phyloP scores from a whole-genome alignment of 345 rosid genomes.

The Gynandropsis gynandra region DNA sequence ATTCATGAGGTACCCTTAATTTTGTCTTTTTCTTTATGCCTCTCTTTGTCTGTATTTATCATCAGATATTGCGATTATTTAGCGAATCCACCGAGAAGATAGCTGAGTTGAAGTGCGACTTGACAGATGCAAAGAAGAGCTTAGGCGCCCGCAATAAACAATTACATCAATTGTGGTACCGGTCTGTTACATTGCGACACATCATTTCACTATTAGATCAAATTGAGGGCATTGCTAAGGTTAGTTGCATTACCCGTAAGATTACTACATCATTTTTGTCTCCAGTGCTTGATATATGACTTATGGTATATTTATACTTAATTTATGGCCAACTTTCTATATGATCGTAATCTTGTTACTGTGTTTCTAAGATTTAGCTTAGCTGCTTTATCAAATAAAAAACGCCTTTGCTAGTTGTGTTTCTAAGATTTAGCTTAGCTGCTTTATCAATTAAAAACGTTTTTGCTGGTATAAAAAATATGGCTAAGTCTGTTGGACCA shows the following conservation, averaged over 20 bases:
- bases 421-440: slow-evolving; percentile 3
- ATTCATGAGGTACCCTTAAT: slow-evolving; percentile 15
- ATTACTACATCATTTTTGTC: slow-evolving; percentile 10
- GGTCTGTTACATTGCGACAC: slow-evolving; percentile 96
- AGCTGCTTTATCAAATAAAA: slow-evolving; percentile 5
- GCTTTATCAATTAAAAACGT: slow-evolving; percentile 6
- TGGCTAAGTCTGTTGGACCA: slow-evolving; percentile 21
- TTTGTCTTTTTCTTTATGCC: slow-evolving; percentile 16
- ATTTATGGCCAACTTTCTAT: slow-evolving; percentile 15
- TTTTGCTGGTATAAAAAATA: slow-evolving; percentile 13
- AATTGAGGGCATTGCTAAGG: slow-evolving; percentile 98
- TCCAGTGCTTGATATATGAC: slow-evolving; percentile 18
- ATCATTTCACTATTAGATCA: slow-evolving; percentile 90
- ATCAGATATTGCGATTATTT: slow-evolving; percentile 89
- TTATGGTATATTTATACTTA: slow-evolving; percentile 14
- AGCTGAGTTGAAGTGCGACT: slow-evolving; percentile 62
- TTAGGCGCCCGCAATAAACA: slow-evolving; percentile 92
- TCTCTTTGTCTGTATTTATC: slow-evolving; percentile 16
- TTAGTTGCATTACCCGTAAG: slow-evolving; percentile 24
- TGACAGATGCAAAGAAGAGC: slow-evolving; percentile 77
- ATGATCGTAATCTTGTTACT: slow-evolving; percentile 17
- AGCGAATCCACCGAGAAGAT: slow-evolving; percentile 87
- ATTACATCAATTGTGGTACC: slow-evolving; percentile 96
- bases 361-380: slow-evolving; percentile 3
- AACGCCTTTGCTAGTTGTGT: slow-evolving; percentile 17